Conservation (phyloP, 192 early-diverging fungal species). For the Coemansia sp. region DNA sequence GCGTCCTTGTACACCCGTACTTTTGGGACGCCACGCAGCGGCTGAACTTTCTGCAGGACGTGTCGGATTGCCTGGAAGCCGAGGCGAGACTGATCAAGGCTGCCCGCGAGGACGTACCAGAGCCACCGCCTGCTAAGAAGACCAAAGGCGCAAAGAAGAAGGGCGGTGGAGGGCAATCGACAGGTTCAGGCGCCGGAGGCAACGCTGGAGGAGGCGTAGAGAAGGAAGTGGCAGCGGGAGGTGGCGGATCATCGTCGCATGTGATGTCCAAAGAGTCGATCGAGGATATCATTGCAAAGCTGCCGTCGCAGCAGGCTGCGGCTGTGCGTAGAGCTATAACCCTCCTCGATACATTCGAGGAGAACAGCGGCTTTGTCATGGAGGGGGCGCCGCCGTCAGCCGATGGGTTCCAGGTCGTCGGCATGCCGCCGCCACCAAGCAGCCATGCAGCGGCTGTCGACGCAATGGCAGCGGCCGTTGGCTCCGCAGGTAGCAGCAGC, state of each 20-base stretch:
- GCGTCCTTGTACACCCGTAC: constrained; percentile 87
- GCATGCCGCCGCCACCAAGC: constrained; percentile 25
- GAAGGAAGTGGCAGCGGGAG: not conserved
- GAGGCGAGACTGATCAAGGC: constrained; percentile 64
- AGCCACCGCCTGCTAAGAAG: constrained; percentile 30
- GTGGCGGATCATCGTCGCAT: constrained; percentile 15
- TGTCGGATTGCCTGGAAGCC: constrained; percentile 91
- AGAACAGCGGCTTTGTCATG: constrained; percentile 50
- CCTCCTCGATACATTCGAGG: constrained; percentile 46
- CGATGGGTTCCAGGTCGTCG: constrained; percentile 53
- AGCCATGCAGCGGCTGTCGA: constrained; percentile 26
- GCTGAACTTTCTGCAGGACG: constrained; percentile 89
- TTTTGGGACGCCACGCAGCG: constrained; percentile 90
- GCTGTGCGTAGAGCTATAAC: constrained; percentile 47
- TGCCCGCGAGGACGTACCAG: constrained; percentile 36
- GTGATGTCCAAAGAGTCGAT: constrained; percentile 40
- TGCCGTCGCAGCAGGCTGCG: constrained; percentile 40
- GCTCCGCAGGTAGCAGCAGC: not conserved
- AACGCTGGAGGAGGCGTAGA: not conserved
- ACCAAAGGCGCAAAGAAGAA: constrained; percentile 38
- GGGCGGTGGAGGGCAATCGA: constrained; percentile 3
- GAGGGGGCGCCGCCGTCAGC: constrained; percentile 30
- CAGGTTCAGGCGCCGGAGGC: not conserved
- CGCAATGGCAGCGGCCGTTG: constrained; percentile 25
- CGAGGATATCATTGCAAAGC: constrained; percentile 41